Evolutionary conservation across 169 alveolate species (phyloP).

Genomic region (Fabrea salina): DNA sequence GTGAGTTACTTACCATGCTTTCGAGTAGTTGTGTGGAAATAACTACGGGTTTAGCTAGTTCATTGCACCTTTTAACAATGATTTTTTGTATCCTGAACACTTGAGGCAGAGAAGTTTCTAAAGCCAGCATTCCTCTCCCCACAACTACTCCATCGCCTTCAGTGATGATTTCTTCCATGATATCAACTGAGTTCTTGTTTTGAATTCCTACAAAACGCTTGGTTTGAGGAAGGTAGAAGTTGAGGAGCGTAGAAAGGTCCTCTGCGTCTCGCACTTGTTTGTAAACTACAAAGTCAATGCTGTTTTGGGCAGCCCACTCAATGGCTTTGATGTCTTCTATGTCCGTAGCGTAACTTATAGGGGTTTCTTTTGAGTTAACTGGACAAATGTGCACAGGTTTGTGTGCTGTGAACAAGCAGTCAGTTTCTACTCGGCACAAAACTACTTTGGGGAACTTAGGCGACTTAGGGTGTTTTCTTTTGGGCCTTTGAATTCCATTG

Average conservation of each 20-base stretch:
- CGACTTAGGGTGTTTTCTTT: not conserved
- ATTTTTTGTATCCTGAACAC: constrained; percentile 96
- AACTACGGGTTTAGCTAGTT: constrained; percentile 95
- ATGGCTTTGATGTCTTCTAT: not conserved
- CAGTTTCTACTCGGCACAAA: constrained; percentile 16
- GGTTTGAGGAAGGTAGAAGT: not conserved
- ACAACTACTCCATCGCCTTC: constrained; percentile 98
- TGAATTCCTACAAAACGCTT: constrained; percentile 97
- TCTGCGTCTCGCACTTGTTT: constrained; percentile 29
- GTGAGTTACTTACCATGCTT: constrained; percentile 94
- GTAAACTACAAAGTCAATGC: constrained; percentile 14
- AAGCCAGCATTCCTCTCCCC: constrained; percentile 99
- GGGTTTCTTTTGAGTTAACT: not conserved
- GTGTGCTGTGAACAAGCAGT: constrained; percentile 12
- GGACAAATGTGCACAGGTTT: constrained; percentile 22
- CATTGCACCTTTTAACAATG: constrained; percentile 93
- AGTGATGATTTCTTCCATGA: constrained; percentile 92
- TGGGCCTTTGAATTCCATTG: not conserved
- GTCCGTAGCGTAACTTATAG: constrained; percentile 2
- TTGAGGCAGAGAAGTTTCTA: constrained; percentile 98
- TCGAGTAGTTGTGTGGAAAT: constrained; percentile 99
- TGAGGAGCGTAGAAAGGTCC: not conserved
- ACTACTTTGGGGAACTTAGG: not conserved
- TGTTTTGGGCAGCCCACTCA: constrained; percentile 20
- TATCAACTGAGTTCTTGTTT: constrained; percentile 94